Percentiles rank a stretch among this genome's conserved stretches.
These are phyloP conservation scores for Scutellaria minor DNA, from an alignment of 257 asterid species.

Conservation along the genomic window DNA sequence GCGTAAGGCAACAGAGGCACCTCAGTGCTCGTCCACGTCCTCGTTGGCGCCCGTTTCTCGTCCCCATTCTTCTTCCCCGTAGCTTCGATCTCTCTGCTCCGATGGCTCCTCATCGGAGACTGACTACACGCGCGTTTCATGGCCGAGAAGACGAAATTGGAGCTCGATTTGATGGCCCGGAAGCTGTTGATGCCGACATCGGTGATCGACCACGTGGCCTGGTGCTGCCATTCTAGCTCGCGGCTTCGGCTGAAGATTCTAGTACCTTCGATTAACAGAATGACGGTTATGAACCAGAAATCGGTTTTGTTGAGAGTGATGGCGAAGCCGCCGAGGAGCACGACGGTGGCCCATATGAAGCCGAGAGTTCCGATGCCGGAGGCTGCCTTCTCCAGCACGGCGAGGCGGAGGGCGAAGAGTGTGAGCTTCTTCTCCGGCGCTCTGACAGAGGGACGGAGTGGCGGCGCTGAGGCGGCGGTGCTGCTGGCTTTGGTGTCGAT, in stretches of 20 bases:
- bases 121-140: conserved; percentile 40
- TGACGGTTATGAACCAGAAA: conserved; percentile 90
- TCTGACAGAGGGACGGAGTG: conserved; percentile 32
- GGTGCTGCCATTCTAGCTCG: conserved; percentile 98
- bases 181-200: conserved; percentile 74
- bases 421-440: conserved; percentile 93
- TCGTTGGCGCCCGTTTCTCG: conserved; percentile 43
- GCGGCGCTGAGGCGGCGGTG: conserved; percentile 25
- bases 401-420: conserved; percentile 87
- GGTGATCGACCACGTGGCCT: conserved; percentile 79
- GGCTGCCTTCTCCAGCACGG: conserved; percentile 86
- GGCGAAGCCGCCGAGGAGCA: conserved; percentile 94
- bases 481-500: conserved; percentile 51
- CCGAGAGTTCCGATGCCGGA: conserved; percentile 87
- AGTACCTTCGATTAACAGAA: conserved; percentile 73
- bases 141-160: conserved; percentile 38
- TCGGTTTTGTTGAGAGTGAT: conserved; percentile 74
- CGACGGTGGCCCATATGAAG: conserved; percentile 97
- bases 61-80: conserved; percentile 34
- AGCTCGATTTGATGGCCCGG: conserved; percentile 63
- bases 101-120: conserved; percentile 23
- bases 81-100: conserved; percentile 41
- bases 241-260: conserved; percentile 86
- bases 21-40: conserved; percentile 78
- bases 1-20: conserved; percentile 81